phyloP scores from a whole-genome alignment of 805 yeast genomes.

The Zygosaccharomyces siamensis region DNA sequence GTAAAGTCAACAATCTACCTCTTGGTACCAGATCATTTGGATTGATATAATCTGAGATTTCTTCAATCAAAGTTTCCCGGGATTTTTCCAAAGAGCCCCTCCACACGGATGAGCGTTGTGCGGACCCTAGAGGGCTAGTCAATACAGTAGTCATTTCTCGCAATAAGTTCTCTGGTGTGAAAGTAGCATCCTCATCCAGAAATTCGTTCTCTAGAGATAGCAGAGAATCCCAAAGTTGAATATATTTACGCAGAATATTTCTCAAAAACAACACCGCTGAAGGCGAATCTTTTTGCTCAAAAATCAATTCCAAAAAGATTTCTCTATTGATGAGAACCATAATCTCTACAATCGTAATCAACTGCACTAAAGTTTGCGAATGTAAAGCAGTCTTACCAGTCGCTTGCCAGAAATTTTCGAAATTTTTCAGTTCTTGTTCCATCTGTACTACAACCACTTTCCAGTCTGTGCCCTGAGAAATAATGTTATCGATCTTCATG shows the following conservation, averaged over 20 bases:
- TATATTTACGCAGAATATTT: conserved; percentile 21
- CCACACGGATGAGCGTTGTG: conserved; percentile 30
- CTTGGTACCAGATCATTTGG: conserved; percentile 52
- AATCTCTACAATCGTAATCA: conserved; percentile 23
- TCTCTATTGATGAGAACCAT: conserved; percentile 26
- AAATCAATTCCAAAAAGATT: conserved; percentile 28
- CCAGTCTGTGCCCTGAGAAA: conserved; percentile 16
- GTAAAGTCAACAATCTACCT: conserved; percentile 45
- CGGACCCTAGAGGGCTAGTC: conserved; percentile 25
- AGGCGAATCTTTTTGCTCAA: conserved; percentile 17
- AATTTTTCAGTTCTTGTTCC: conserved; percentile 15
- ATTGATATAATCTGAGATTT: conserved; percentile 44
- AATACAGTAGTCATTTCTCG: conserved; percentile 31
- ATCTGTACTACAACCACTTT: conserved; percentile 13
- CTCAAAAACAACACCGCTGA: conserved; percentile 24
- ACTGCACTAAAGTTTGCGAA: conserved; percentile 11
- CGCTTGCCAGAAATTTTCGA: conserved; percentile 12
- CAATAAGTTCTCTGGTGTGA: conserved; percentile 29
- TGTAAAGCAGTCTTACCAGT: conserved; percentile 9
- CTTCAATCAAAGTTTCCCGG: conserved; percentile 39
- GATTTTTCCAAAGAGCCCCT: conserved; percentile 32
- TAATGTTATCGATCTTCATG: conserved; percentile 17
- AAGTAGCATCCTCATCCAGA: conserved; percentile 13
- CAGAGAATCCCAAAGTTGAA: conserved; percentile 29
- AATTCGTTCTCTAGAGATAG: conserved; percentile 15